Evolutionary conservation across 805 yeast genomes (phyloP), one percentile per base, ranked within the genome.

Genomic region (Cyberlindnera maritima): DNA sequence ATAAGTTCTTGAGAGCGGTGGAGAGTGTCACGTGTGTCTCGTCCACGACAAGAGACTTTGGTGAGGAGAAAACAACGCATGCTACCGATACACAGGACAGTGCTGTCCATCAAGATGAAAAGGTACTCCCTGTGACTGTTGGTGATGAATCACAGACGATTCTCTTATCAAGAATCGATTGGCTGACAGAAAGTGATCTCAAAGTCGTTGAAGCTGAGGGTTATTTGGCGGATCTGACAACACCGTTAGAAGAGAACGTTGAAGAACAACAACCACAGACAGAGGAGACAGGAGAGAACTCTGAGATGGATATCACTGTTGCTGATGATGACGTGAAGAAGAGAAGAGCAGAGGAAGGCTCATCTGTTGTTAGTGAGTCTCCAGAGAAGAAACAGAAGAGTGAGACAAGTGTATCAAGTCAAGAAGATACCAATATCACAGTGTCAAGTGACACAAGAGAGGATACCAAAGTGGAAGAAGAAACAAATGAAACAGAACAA

Each of bases 1-100:
- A 59, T n/a, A 78, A 79, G 55, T 77, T 69, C 53, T 62, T 75
- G 25, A 66, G 72, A 43, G 75, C 81, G 0, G 41, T 79, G 20
- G 64, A 59, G 17, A 63, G 57, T 15, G 50, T 58, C 0, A 39
- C 50, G 0, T 45, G 49, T 26, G 64, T 60, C 0, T 35, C 55
- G 2, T 56, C 64, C 2, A 43, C 50, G 8, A 11, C 38, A 0
- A 23, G 37, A 4, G 57, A 51, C 17, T 61, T 51, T 41, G 42
- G 33, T 4, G 41, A 15, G 11, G 36, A 28, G 12, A 17, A 17
- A 12, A 26, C 34, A 3, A 13, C 23, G n/a, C 14, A 17, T 12
- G 31, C 40, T 20, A 46, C 14, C 3, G n/a, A n/a, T n/a, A 37
- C 21, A 10, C 8, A 32, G 12, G 31, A 34, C 21, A 29, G 15